Base-by-base conservation (phyloP, 2,329 filamentous ascomycete species). In the Venturia nashicola region DNA sequence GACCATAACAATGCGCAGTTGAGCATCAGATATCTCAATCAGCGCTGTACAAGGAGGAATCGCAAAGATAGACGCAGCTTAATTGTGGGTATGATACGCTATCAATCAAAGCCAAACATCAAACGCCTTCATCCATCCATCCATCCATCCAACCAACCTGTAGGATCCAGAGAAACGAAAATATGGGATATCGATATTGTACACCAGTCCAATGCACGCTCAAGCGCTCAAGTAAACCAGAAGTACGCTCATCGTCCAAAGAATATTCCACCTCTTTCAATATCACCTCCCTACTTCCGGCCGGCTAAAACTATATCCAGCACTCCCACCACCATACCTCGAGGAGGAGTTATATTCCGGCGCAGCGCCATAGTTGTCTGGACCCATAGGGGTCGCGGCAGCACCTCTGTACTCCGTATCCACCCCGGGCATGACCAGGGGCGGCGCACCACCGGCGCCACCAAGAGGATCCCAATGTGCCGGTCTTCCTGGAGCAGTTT, bases 401-500 rank as follows among this genome's bases (percentile, higher is more conserved):
- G 27, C 63, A 62, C 59, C 59, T 18, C 54, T 42, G 23, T 65
- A 65, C 63, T 61, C 57, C 9, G 63, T 62, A 42, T 62, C 63
- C 42, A 46, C 51, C 12, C 42, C 32, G 23, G 42, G 44, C 51
- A 57, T 57, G 32, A 36, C 51, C 61, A 62, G 27, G 14, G 44
- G 62, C 36, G 54, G 54, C 34, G 34, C 55, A 46, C 34, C 54
- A 39, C 40, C 61, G 7, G 51, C 34, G 6, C 39, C 32, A 27
- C 63, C 62, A 18, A 55, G 59, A n/a, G 39, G 55, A 48, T 73
- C 74, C 72, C 73, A 76, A 62, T 74, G 75, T 34, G 75, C 64
- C 12, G 74, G 74, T 6, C 75, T 64, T 1, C 75, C 75, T 0
- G 76, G 76, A 65, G 77, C 74, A 72, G 18, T 76, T 73, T 20